These are phyloP conservation scores for Tetradesmus lagerheimii DNA, from an alignment of 139 green algal genomes.

Conservation along the genomic window DNA sequence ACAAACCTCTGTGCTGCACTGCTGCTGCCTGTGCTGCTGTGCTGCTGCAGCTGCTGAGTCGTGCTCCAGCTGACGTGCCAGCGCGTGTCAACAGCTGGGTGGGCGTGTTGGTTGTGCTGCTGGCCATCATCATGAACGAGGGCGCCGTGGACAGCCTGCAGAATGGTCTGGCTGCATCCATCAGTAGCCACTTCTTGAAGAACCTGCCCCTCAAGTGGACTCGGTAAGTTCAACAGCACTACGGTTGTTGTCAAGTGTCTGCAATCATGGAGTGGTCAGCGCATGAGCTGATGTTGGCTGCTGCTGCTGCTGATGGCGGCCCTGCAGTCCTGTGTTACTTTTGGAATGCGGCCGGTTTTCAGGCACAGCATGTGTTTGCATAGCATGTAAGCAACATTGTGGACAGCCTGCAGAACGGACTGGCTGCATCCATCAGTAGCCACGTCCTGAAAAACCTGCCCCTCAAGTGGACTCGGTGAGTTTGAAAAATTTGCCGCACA, in stretches of 20 bases:
- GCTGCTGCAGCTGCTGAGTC: background rate
- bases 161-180: conserved; percentile 66
- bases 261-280: background rate
- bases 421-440: conserved; percentile 58
- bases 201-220: conserved; percentile 24
- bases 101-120: conserved; percentile 28
- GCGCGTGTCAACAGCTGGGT: conserved; percentile 29
- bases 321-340: too few species aligned
- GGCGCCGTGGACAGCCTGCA: conserved; percentile 78
- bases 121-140: conserved; percentile 81
- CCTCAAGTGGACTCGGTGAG: conserved; percentile 43
- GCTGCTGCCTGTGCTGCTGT: background rate
- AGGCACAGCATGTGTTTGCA: too few species aligned
- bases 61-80: background rate
- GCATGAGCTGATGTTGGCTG: background rate
- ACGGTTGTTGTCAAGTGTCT: background rate
- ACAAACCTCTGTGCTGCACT: background rate
- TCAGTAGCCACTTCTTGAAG: conserved; percentile 57
- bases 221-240: conserved; percentile 12
- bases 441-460: conserved; percentile 52
- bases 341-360: too few species aligned
- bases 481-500: too few species aligned
- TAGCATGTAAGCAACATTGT: too few species aligned
- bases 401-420: conserved; percentile 75
- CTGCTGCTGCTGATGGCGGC: conserved; percentile 49